A percentile compares a stretch with the other conserved stretches of the same genome.
phyloP scores from a whole-genome alignment of 495 filamentous ascomycete species.

The Pseudevernia furfuracea region DNA sequence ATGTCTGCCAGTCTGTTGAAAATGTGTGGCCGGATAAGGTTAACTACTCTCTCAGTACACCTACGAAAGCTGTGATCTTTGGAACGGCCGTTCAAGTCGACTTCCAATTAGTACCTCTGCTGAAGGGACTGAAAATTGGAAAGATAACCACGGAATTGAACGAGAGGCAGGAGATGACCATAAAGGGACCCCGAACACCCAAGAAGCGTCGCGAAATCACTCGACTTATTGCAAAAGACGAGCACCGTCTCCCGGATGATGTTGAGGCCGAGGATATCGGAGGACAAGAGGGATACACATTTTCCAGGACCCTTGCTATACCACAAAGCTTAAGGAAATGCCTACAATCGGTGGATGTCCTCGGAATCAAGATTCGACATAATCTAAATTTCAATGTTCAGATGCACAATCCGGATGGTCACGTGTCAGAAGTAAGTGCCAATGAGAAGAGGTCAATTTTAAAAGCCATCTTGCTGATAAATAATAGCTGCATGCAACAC shows the following conservation, averaged over 20 bases:
- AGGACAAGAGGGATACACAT: conserved; percentile 69
- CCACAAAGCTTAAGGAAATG: conserved; percentile 72
- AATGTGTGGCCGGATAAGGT: conserved; percentile 95
- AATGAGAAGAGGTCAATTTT: background rate
- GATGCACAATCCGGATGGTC: conserved; percentile 87
- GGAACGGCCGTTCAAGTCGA: conserved; percentile 73
- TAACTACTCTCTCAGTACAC: conserved; percentile 81
- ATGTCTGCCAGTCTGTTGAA: conserved; percentile 57
- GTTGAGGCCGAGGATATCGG: conserved; percentile 60
- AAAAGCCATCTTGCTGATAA: conserved; percentile 18
- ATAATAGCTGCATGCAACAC: conserved; percentile 64
- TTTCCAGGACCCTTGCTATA: conserved; percentile 59
- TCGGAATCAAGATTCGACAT: conserved; percentile 80
- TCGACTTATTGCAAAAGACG: conserved; percentile 56
- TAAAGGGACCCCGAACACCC: conserved; percentile 29
- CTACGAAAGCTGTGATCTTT: conserved; percentile 85
- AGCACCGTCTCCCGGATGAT: conserved; percentile 48
- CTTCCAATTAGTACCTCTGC: conserved; percentile 70
- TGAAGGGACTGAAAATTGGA: conserved; percentile 80
- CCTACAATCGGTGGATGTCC: conserved; percentile 75
- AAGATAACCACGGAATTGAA: conserved; percentile 65
- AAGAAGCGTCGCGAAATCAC: conserved; percentile 31
- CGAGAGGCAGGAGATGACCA: conserved; percentile 66
- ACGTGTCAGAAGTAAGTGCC: conserved; percentile 68
- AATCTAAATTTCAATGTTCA: conserved; percentile 80